phyloP scores from a whole-genome alignment of 2,329 filamentous ascomycete genomes.

The Bipolaris oryzae region DNA sequence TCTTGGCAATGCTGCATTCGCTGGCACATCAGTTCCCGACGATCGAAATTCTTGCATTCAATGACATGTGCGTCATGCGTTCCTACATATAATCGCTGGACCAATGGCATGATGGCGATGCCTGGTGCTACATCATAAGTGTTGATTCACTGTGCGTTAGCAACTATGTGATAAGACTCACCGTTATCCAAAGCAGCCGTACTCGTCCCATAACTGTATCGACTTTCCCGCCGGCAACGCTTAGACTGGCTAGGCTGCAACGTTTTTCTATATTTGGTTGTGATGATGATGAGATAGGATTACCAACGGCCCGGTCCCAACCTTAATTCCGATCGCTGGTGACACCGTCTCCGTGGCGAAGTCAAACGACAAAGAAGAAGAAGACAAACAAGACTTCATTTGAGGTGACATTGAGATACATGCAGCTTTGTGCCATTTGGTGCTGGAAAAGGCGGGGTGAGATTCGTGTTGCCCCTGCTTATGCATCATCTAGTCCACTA shows the following conservation, averaged over 20 bases:
- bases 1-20: neutral
- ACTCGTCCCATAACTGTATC: neutral
- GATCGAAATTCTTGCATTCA: neutral
- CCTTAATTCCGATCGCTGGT: neutral
- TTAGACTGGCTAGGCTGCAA: neutral
- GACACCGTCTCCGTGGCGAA: neutral
- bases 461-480: constrained; percentile 19
- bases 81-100: neutral
- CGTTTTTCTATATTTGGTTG: neutral
- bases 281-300: neutral
- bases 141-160: neutral
- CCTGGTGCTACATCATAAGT: neutral
- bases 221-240: neutral
- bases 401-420: neutral
- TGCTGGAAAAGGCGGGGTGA: constrained; percentile 22
- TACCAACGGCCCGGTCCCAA: neutral
- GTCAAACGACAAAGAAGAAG: neutral
- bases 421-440: neutral
- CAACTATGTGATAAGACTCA: neutral
- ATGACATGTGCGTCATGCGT: neutral
- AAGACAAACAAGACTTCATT: neutral
- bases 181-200: neutral
- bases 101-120: neutral
- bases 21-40: neutral
- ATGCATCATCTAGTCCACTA: constrained; percentile 14